phyloP scores from a whole-genome alignment of 768 basidiomycete genomes.

The Mycena venus region DNA sequence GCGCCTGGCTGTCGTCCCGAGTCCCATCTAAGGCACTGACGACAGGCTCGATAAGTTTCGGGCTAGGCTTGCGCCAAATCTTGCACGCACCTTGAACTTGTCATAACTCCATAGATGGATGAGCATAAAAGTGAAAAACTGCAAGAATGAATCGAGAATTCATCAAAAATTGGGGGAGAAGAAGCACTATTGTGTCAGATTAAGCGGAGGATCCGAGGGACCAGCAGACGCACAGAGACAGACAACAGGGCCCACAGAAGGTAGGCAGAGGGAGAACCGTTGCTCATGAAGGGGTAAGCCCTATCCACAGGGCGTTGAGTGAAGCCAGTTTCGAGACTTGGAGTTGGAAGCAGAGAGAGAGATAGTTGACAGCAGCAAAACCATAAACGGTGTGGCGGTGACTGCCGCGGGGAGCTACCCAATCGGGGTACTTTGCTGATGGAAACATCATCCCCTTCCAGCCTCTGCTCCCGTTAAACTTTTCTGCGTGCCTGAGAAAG shows the following conservation, averaged over 20 bases:
- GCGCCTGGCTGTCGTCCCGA: slow-evolving; percentile 84
- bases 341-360: background rate
- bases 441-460: background rate
- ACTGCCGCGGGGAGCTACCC: background rate
- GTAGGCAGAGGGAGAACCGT: slow-evolving; percentile 80
- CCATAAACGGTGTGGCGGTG: background rate
- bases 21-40: slow-evolving; percentile 75
- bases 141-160: background rate
- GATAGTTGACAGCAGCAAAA: slow-evolving; percentile 29
- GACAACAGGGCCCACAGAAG: slow-evolving; percentile 84
- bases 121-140: slow-evolving; percentile 79
- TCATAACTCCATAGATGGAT: slow-evolving; percentile 88
- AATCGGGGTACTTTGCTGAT: background rate
- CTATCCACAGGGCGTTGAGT: slow-evolving; percentile 32
- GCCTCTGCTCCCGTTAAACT: too few species aligned
- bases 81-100: slow-evolving; percentile 59
- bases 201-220: slow-evolving; percentile 48
- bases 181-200: background rate
- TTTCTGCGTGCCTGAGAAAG: too few species aligned
- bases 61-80: background rate
- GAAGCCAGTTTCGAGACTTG: slow-evolving; percentile 46
- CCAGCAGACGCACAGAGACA: slow-evolving; percentile 68
- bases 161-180: slow-evolving; percentile 12
- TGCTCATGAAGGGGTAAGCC: slow-evolving; percentile 65
- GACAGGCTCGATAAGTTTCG: background rate